These are phyloP conservation scores for Lodderomyces parapsilosis DNA, from an alignment of 1,139 yeast species.

Conservation along the genomic window DNA sequence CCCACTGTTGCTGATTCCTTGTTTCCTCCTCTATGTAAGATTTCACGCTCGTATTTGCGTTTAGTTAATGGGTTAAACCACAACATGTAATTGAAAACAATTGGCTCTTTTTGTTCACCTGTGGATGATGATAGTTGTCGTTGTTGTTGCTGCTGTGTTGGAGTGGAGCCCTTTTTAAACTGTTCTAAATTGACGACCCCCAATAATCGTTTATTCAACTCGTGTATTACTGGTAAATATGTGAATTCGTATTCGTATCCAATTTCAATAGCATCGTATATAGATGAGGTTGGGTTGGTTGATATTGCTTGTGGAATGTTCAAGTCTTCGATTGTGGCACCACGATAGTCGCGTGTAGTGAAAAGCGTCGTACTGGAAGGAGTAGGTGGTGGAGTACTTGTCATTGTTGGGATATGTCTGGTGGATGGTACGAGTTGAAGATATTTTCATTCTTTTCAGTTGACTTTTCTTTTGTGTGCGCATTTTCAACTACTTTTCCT, in stretches of 20 bases:
- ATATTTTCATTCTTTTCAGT: not conserved
- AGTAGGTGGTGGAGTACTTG: not conserved
- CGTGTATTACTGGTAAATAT: constrained; percentile 57
- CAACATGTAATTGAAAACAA: constrained; percentile 40
- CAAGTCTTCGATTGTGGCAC: constrained; percentile 61
- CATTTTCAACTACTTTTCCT: not conserved
- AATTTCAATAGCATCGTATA: constrained; percentile 46
- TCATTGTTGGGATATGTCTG: too few species aligned
- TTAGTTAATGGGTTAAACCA: constrained; percentile 45
- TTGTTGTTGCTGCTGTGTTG: constrained; percentile 7
- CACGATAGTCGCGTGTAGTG: constrained; percentile 42
- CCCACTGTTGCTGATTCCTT: not conserved
- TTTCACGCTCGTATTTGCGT: constrained; percentile 24
- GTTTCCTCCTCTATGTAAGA: constrained; percentile 13
- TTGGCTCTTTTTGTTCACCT: constrained; percentile 20
- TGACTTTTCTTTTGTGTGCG: not conserved
- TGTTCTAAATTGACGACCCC: constrained; percentile 58
- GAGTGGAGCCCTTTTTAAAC: constrained; percentile 25
- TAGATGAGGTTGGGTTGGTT: constrained; percentile 51
- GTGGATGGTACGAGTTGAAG: too few species aligned
- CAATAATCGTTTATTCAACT: constrained; percentile 46
- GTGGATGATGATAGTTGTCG: not conserved
- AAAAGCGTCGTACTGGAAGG: constrained; percentile 16
- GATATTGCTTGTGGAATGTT: constrained; percentile 62
- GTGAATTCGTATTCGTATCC: constrained; percentile 60